Conservation (phyloP, 768 basidiomycete species). For the Suillus americanus region DNA sequence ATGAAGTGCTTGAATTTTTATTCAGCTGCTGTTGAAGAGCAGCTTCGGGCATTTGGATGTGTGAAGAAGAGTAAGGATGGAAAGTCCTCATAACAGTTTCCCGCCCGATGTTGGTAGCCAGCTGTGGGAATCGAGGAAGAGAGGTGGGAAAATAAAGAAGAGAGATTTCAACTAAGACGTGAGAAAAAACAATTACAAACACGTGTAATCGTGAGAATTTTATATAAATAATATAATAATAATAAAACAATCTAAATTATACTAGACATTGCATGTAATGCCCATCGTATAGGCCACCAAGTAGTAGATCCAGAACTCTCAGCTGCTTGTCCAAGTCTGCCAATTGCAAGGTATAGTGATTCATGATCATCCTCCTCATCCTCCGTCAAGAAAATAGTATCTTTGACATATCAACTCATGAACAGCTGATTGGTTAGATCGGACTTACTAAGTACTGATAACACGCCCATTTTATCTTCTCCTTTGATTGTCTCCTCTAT, state of each 20-base stretch:
- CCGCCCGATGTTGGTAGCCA: slow-evolving; percentile 38
- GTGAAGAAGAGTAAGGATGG: slow-evolving; percentile 43
- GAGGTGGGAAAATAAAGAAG: slow-evolving; percentile 44
- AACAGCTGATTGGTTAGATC: slow-evolving; percentile 6
- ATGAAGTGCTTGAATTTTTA: slow-evolving; percentile 38
- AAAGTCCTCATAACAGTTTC: slow-evolving; percentile 44
- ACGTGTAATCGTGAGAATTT: slow-evolving; percentile 33
- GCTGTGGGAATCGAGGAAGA: slow-evolving; percentile 45
- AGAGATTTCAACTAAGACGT: slow-evolving; percentile 11
- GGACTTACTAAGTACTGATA: slow-evolving; percentile 41
- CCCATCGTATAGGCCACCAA: slow-evolving; percentile 5
- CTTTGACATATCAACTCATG: slow-evolving; percentile 14
- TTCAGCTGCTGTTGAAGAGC: slow-evolving; percentile 28
- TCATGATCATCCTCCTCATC: slow-evolving; percentile 34
- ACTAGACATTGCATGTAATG: slow-evolving; percentile 3
- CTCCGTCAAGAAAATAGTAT: slow-evolving; percentile 3
- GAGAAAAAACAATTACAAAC: slow-evolving; percentile 20
- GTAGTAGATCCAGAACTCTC: neutral
- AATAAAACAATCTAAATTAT: neutral
- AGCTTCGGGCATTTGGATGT: slow-evolving; percentile 41
- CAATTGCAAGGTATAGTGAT: slow-evolving; percentile 34
- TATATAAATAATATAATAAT: slow-evolving; percentile 13
- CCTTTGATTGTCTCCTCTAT: slow-evolving; percentile 37
- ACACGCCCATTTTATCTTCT: slow-evolving; percentile 52
- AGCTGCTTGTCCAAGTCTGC: slow-evolving; percentile 8